Base-by-base conservation (phyloP, 306 rosid genomes). In the Carpinus viminea region DNA sequence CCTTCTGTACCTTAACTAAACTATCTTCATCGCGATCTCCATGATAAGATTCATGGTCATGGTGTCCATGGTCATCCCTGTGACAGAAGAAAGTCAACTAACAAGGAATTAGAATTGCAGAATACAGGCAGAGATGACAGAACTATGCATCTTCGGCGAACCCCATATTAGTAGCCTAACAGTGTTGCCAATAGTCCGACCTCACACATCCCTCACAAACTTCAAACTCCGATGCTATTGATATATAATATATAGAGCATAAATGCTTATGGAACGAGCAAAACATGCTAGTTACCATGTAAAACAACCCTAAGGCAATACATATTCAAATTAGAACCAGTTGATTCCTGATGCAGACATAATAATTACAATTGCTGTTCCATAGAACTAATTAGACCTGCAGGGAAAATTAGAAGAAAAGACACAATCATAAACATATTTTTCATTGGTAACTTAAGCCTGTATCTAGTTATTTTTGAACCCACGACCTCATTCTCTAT, bases 11-110 rank as follows among this genome's bases (percentile, higher is more conserved):
- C 98, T 95, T 86, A 84, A 95, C 90, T 65, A 95, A 88, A 78
- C 89, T 87, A 48, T 92, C 98, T 73, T 95, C 82, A 90, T 95
- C 98, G 73, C 98, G 95, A 80, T 95, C 96, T 70, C 98, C 98
- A 74, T 92, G 84, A 80, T 95, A 95, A 54, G 98, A 91, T 85
- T 95, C 98, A 47, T 95, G 98, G 20, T 91, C 98, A 73, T 94
- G 98, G 86, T 89, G 98, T 70, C 98, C 98, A 80, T 91, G 96
- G 60, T 92, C 93, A 78, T 80, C 83, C 91, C 98, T 95, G 90
- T 74, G 82, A 82, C 61, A 79, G 72, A 59, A 70, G 86, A 72
- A 68, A 41, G 79, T 70, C 66, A 60, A 15, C 60, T 46, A 34
- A 70, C 12, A 26, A 60, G 81, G 78, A 75, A 78, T 73, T 72